Evolutionary conservation across 202 grass and related monocot species (phyloP).

Genomic region (Saccharum hybrid): DNA sequence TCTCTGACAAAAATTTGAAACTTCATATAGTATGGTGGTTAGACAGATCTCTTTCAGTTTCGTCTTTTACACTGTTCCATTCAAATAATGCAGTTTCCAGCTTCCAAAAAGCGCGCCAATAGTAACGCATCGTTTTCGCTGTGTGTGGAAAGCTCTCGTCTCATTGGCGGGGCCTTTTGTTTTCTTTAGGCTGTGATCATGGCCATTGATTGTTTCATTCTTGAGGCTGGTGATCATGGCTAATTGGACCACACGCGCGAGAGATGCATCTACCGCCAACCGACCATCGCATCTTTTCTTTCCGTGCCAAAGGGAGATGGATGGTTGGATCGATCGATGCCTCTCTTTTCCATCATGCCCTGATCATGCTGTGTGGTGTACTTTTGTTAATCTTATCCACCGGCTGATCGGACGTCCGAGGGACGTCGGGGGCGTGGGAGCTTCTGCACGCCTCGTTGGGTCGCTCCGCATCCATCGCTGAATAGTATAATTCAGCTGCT

Average conservation of each 20-base stretch:
- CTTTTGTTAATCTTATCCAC: constrained; percentile 34
- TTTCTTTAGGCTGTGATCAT: constrained; percentile 15
- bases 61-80: neutral
- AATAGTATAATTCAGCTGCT: neutral
- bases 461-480: neutral
- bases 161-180: constrained; percentile 14
- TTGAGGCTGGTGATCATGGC: constrained; percentile 25
- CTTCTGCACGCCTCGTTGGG: constrained; percentile 28
- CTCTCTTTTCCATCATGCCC: constrained; percentile 20
- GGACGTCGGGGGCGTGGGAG: neutral
- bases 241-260: constrained; percentile 4
- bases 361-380: neutral
- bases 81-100: neutral
- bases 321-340: neutral
- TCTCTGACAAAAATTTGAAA: neutral
- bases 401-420: constrained; percentile 12
- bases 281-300: neutral
- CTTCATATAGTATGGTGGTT: neutral
- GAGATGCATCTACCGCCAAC: neutral
- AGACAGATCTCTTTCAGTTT: neutral
- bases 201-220: neutral
- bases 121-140: neutral
- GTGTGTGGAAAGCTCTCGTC: constrained; percentile 8
- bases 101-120: neutral
- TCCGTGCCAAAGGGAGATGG: constrained; percentile 33